Evolutionary conservation across 148 eudicot species (phyloP).

Genomic region (Rheum nobile): DNA sequence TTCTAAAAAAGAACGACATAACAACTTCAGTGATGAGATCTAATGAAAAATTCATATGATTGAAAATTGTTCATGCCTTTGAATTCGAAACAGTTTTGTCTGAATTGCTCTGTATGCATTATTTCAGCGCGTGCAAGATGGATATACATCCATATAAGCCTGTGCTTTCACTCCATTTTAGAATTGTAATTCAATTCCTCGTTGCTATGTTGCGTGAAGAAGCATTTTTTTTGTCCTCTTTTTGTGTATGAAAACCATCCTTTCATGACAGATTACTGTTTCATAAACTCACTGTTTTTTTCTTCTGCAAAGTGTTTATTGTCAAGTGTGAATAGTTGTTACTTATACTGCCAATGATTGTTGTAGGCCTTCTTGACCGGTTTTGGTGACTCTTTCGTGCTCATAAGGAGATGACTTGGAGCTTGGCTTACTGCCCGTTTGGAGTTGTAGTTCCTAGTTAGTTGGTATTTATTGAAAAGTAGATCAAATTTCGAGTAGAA

Average conservation of each 20-base stretch:
- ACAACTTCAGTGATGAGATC: neutral
- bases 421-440: neutral
- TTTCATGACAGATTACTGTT: neutral
- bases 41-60: neutral
- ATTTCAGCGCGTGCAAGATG: too few relatives aligned
- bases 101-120: too few relatives aligned
- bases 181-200: too few relatives aligned
- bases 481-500: neutral
- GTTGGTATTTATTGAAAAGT: neutral
- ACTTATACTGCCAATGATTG: neutral
- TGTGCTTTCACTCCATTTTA: too few relatives aligned
- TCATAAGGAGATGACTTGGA: neutral
- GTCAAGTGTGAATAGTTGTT: neutral
- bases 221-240: neutral
- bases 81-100: too few relatives aligned
- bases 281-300: too few relatives aligned
- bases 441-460: neutral
- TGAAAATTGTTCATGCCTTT: neutral
- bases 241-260: neutral
- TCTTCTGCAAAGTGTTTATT: neutral
- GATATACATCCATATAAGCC: neutral
- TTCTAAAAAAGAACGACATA: too few relatives aligned
- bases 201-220: neutral
- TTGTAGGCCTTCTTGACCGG: neutral
- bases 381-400: neutral